Percentiles rank a stretch among this genome's conserved stretches.
phyloP scores from a whole-genome alignment of 768 basidiomycete genomes.

The Hericium coralloides region DNA sequence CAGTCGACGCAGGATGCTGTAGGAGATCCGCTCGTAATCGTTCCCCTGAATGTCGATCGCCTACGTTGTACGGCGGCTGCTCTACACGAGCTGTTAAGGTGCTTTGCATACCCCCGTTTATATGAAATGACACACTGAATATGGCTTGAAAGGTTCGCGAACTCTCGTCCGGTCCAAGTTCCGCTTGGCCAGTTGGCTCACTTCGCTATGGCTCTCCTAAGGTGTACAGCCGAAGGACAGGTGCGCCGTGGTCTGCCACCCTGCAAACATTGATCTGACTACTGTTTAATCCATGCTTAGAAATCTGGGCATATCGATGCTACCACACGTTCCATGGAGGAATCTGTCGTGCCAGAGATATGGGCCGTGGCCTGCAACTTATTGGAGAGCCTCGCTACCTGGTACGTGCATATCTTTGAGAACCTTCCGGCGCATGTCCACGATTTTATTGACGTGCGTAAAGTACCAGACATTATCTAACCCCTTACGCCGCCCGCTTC shows the following conservation, averaged over 20 bases:
- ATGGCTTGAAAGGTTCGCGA: slow-evolving; percentile 36
- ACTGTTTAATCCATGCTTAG: slow-evolving; percentile 23
- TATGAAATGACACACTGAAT: background rate
- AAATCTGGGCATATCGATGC: slow-evolving; percentile 41
- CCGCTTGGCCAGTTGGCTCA: slow-evolving; percentile 57
- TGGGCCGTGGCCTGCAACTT: slow-evolving; percentile 47
- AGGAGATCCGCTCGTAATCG: slow-evolving; percentile 38
- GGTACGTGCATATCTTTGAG: slow-evolving; percentile 28
- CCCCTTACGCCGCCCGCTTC: slow-evolving; percentile 47
- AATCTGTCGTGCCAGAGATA: slow-evolving; percentile 38
- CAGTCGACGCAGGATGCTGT: slow-evolving; percentile 12
- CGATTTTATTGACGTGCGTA: background rate
- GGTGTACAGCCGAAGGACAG: slow-evolving; percentile 40
- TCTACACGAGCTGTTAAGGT: slow-evolving; percentile 51
- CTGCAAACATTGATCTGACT: slow-evolving; percentile 4
- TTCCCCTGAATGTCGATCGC: slow-evolving; percentile 54
- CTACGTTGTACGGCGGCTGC: slow-evolving; percentile 44
- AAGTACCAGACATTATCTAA: slow-evolving; percentile 47
- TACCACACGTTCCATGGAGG: slow-evolving; percentile 44
- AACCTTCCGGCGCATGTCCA: background rate
- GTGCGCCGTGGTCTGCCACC: slow-evolving; percentile 13
- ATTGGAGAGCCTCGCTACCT: slow-evolving; percentile 36
- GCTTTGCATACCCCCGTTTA: background rate
- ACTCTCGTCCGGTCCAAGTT: slow-evolving; percentile 54
- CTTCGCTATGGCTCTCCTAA: slow-evolving; percentile 40